Base-by-base conservation (phyloP, 345 rosid genomes). In the Euphorbia lathyris region DNA sequence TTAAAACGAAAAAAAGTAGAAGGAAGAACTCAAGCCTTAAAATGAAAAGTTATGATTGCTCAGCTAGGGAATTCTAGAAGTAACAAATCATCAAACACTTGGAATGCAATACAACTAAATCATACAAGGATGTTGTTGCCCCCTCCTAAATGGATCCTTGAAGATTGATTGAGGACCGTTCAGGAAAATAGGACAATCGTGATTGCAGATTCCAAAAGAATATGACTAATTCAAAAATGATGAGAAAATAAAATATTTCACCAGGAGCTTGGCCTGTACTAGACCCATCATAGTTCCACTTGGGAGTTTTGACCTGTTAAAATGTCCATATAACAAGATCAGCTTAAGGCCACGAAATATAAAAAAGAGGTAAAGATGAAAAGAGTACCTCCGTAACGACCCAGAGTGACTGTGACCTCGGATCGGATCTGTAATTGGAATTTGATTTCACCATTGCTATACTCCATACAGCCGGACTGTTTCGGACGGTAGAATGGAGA, bases 221-320 rank as follows among this genome's bases (percentile, higher is more conserved):
- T n/a, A n/a, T n/a, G n/a, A 19, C 7, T 34, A 2, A 34, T 34
- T 47, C 5, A 55, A 12, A 19, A 61, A 25, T 1, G 1, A 12
- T 6, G 30, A 40, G 20, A 53, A 20, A 56, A 23, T 30, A 7
- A 1, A 23, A 19, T 27, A 88, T 76, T 79, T 87, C 71, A 26
- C 98, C 98, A 68, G 96, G 90, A 66, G 97, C 98, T 76, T 93
- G 98, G 1, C 87, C 87, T 20, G 97, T 93, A 85, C 97, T 90
- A 69, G 97, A 90, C 62, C 97, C 98, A 75, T 89, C 96, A 25
- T 87, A 90, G n/a, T 70, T 77, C 80, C 80, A 77, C 48, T 62
- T 72, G 38, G 80, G 80, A 77, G 76, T 61, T 63, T 45, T 27
- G 72, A 59, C n/a, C n/a, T n/a, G n/a, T n/a, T n/a, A n/a, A n/a